These are phyloP conservation scores for Colletotrichum incanum DNA, from an alignment of 2,329 filamentous ascomycete genomes.

Conservation along the genomic window DNA sequence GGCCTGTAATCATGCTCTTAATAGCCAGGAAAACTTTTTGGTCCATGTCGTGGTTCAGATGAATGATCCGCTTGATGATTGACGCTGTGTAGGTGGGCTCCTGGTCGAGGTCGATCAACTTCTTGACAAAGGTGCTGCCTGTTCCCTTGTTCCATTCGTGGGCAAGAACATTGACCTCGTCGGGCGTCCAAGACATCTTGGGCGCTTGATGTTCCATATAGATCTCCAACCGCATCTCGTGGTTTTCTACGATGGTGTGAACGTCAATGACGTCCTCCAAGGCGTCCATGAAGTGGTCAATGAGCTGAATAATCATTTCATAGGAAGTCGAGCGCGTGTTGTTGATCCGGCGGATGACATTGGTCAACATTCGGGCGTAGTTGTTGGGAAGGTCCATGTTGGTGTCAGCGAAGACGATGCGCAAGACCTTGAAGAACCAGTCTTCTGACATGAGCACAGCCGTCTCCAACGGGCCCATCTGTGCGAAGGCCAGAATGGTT, in stretches of 20 bases:
- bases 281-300: slow-evolving; percentile 61
- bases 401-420: slow-evolving; percentile 74
- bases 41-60: slow-evolving; percentile 67
- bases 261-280: slow-evolving; percentile 58
- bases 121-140: slow-evolving; percentile 74
- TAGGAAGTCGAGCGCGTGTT: slow-evolving; percentile 69
- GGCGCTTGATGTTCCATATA: slow-evolving; percentile 50
- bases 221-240: slow-evolving; percentile 57
- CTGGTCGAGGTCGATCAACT: slow-evolving; percentile 75
- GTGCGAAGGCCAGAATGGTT: slow-evolving; percentile 77
- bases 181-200: slow-evolving; percentile 60
- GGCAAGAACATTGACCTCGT: slow-evolving; percentile 64
- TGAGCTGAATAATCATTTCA: slow-evolving; percentile 66
- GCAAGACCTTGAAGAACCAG: slow-evolving; percentile 72
- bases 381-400: slow-evolving; percentile 66
- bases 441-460: slow-evolving; percentile 72
- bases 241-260: slow-evolving; percentile 56
- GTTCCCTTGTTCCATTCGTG: slow-evolving; percentile 56
- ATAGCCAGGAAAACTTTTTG: slow-evolving; percentile 68
- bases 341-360: slow-evolving; percentile 65
- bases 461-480: slow-evolving; percentile 72
- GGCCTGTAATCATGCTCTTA: slow-evolving; percentile 67
- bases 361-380: slow-evolving; percentile 69
- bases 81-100: slow-evolving; percentile 65
- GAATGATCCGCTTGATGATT: slow-evolving; percentile 72